Evolutionary conservation across 2,329 filamentous ascomycete species (phyloP), one percentile per base, ranked within the genome.

Genomic region (Penicillium sp.): DNA sequence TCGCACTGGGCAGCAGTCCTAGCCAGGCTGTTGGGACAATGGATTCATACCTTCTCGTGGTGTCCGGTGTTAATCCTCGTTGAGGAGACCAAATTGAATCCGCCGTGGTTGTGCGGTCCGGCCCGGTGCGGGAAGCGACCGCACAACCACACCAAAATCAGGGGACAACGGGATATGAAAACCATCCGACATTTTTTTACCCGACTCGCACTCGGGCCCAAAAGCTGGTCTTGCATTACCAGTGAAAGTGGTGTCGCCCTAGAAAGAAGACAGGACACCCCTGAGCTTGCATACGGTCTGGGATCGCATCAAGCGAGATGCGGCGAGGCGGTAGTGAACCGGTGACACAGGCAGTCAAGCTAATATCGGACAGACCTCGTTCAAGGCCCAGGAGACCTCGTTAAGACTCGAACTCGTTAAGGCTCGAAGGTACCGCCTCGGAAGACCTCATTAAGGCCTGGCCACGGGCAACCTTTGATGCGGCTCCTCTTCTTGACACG

Each of bases 1-100:
- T n/a, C 47, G 58, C 54, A 48, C 49, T 52, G 44, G 26, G 31
- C 43, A 53, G 37, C 47, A 48, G 47, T 26, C 43, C 12, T 48
- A 2, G 43, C 43, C 43, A 51, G 53, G 49, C 53, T 49, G 50
- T 26, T 58, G 47, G 53, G 52, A 59, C 42, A 42, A 55, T 55
- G 46, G 45, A 57, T 55, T 57, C 31, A 27, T 43, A 58, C 50
- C 56, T 58, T 58, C 50, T n/a, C n/a, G n/a, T n/a, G n/a, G n/a
- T n/a, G n/a, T n/a, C n/a, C n/a, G n/a, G n/a, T n/a, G n/a, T n/a
- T 51, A 54, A 58, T 54, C 46, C 49, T 26, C 22, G 22, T 43
- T 26, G 41, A 53, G 35, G 58, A 60, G 48, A 58, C 55, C 23
- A 56, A 27, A 43, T 25, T 43, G 41, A 43, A 43, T 43, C 41